phyloP scores from a whole-genome alignment of 176 grass and related monocot genomes.

The Eleusine coracana region DNA sequence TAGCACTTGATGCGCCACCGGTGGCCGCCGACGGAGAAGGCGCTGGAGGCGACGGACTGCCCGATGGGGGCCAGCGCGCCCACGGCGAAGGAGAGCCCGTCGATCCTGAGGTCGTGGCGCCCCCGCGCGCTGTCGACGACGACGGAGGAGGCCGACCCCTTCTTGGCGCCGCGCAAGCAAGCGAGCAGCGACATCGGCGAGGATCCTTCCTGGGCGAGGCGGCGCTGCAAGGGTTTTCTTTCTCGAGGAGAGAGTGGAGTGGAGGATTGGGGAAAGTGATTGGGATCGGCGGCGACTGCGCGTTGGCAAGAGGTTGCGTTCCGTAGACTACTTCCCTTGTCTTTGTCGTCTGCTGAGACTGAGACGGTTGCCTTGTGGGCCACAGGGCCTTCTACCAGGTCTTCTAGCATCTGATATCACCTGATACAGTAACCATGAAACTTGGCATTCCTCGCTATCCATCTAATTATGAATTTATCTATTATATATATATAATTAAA shows the following conservation, averaged over 20 bases:
- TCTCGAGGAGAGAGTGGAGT: no score
- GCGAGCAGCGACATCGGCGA: background rate
- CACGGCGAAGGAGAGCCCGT: background rate
- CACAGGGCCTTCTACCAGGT: no score
- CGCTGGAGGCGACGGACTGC: background rate
- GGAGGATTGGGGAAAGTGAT: background rate
- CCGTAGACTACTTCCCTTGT: no score
- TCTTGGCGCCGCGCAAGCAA: background rate
- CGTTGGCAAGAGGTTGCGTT: no score
- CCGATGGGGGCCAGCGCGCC: background rate
- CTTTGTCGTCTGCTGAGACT: no score
- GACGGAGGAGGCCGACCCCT: background rate
- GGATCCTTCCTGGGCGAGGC: background rate
- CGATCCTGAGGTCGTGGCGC: constrained; percentile 17
- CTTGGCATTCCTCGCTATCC: no score
- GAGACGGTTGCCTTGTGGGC: no score
- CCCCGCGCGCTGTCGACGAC: background rate
- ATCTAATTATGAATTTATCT: no score
- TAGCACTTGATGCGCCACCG: constrained; percentile 6
- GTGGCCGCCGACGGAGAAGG: constrained; percentile 26
- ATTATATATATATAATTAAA: no score
- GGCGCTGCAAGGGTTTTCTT: background rate
- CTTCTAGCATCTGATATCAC: no score
- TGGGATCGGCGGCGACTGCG: no score
- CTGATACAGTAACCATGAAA: no score